phyloP scores from a whole-genome alignment of 805 yeast species.

The Isabelozyma pseudorhagii region DNA sequence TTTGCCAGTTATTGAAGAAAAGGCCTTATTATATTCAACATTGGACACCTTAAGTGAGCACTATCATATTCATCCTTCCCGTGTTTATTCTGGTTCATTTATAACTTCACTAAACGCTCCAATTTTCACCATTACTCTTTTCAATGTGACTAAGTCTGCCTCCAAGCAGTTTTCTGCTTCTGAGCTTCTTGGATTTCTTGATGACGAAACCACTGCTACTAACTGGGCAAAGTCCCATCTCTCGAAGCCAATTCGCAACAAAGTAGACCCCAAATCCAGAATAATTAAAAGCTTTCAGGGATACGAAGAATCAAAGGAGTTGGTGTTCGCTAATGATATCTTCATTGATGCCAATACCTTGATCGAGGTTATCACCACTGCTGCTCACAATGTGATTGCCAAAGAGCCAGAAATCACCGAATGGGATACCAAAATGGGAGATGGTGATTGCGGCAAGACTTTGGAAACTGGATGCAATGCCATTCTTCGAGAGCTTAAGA shows the following conservation, averaged over 20 bases:
- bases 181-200: slow-evolving; percentile 25
- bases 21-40: slow-evolving; percentile 21
- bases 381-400: slow-evolving; percentile 23
- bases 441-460: slow-evolving; percentile 42
- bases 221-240: slow-evolving; percentile 16
- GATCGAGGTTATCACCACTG: slow-evolving; percentile 15
- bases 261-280: slow-evolving; percentile 10
- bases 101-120: slow-evolving; percentile 37
- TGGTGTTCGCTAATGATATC: slow-evolving; percentile 10
- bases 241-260: slow-evolving; percentile 13
- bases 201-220: slow-evolving; percentile 24
- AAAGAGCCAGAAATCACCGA: slow-evolving; percentile 34
- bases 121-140: slow-evolving; percentile 32
- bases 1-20: slow-evolving; percentile 28
- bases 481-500: slow-evolving; percentile 17
- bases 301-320: slow-evolving; percentile 14
- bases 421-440: slow-evolving; percentile 44
- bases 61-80: slow-evolving; percentile 21
- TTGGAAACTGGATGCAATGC: slow-evolving; percentile 31
- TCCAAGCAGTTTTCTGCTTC: slow-evolving; percentile 12
- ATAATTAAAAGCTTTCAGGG: slow-evolving; percentile 22
- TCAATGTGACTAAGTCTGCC: slow-evolving; percentile 29
- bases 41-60: slow-evolving; percentile 15
- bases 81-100: slow-evolving; percentile 31
- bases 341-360: slow-evolving; percentile 14